Evolutionary conservation across 148 eudicot species (phyloP).

Genomic region (Rhododendron ovatum): DNA sequence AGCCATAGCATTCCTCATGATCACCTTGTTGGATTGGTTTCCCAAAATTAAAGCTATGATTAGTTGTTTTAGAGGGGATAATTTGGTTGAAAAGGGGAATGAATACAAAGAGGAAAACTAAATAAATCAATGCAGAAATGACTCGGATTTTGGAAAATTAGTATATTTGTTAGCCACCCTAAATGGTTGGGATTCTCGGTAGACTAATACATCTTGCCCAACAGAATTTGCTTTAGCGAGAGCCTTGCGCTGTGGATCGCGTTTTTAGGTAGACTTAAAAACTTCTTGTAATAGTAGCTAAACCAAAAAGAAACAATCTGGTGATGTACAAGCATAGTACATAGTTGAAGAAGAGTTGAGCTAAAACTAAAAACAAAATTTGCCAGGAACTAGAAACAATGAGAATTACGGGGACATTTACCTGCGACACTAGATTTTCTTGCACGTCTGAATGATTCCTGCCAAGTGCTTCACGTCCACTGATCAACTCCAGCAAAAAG

Average conservation of each 20-base stretch:
- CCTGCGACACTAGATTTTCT: conserved; percentile 11
- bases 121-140: not conserved
- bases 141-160: not conserved
- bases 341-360: not conserved
- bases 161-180: not conserved
- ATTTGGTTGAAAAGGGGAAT: not conserved
- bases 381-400: not conserved
- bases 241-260: not conserved
- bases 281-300: not conserved
- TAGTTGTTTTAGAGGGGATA: not conserved
- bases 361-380: not conserved
- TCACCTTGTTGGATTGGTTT: not conserved
- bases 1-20: not conserved
- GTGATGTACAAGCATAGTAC: not conserved
- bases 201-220: not conserved
- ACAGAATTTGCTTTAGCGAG: not conserved
- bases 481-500: conserved; percentile 20
- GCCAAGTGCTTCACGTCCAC: conserved; percentile 14
- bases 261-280: not conserved
- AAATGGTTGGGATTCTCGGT: not conserved
- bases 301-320: not conserved
- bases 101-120: not conserved
- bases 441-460: not conserved
- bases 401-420: not conserved
- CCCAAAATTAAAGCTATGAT: not conserved